These are phyloP conservation scores for Aspergillus texensis DNA, from an alignment of 2,329 filamentous ascomycete species.

Conservation along the genomic window DNA sequence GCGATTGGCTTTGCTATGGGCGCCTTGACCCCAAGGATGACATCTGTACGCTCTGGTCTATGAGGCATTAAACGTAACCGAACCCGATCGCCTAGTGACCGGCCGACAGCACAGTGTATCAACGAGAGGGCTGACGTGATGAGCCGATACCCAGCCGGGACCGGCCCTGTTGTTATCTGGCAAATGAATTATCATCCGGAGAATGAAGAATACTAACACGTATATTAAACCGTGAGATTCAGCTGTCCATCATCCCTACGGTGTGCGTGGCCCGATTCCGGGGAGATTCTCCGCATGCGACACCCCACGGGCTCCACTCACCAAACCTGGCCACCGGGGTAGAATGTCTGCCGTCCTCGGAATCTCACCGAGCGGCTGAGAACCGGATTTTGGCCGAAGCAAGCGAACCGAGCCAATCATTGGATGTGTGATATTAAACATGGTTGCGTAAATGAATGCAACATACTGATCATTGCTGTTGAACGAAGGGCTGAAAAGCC, in stretches of 20 bases:
- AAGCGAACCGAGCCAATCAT: not conserved
- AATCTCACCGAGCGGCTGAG: not conserved
- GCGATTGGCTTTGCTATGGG: not conserved
- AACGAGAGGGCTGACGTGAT: not conserved
- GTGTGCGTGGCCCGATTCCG: not conserved
- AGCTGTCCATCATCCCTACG: not conserved
- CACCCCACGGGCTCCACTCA: constrained; percentile 3
- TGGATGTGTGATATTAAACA: not conserved
- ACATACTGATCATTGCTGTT: not conserved
- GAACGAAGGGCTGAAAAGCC: not conserved
- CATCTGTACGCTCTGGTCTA: not conserved
- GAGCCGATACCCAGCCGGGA: not conserved
- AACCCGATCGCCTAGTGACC: not conserved
- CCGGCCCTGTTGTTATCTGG: not conserved
- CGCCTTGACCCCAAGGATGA: not conserved
- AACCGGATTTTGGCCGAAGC: not conserved
- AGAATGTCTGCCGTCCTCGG: not conserved
- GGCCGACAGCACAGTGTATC: not conserved
- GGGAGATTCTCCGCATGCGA: not conserved
- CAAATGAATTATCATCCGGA: not conserved
- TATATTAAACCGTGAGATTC: not conserved
- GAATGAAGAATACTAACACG: not conserved
- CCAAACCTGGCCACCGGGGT: not conserved
- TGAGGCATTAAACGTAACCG: not conserved
- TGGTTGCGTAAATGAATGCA: not conserved